These are phyloP conservation scores for Fraxinus albicans DNA, from an alignment of 305 asterid genomes.

Conservation along the genomic window DNA sequence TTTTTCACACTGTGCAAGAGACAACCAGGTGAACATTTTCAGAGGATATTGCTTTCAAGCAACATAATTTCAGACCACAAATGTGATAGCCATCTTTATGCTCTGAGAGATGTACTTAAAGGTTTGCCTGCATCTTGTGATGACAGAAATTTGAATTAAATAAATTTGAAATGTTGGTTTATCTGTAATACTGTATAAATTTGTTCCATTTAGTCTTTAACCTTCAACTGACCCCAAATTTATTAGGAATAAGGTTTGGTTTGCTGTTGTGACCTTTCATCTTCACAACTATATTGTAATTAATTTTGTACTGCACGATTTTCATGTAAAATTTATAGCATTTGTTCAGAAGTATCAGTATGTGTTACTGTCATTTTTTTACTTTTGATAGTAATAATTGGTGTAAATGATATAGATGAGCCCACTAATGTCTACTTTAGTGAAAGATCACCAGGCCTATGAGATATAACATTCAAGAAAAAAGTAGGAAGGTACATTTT, in stretches of 20 bases:
- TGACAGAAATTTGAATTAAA: constrained; percentile 31
- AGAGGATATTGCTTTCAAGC: constrained; percentile 62
- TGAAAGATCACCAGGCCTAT: background rate
- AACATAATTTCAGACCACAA: constrained; percentile 72
- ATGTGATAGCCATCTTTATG: constrained; percentile 85
- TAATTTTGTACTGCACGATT: background rate
- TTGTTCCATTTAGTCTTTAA: background rate
- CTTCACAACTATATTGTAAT: background rate
- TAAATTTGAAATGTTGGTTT: background rate
- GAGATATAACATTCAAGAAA: background rate
- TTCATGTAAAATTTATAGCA: background rate
- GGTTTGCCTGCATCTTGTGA: constrained; percentile 56
- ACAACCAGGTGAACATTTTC: constrained; percentile 76
- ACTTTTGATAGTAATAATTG: background rate
- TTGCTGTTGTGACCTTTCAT: background rate
- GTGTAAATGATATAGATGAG: background rate
- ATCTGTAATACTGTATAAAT: background rate
- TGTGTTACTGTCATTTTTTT: background rate
- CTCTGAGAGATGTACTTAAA: constrained; percentile 86
- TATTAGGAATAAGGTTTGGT: background rate
- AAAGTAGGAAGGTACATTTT: background rate
- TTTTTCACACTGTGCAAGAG: constrained; percentile 68
- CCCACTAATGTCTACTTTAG: background rate
- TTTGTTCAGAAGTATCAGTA: background rate
- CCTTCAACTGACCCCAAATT: background rate